A percentile compares a stretch with the other conserved stretches of the same genome.
Evolutionary conservation across 2,329 filamentous ascomycete genomes (phyloP).

Genomic region (Botrytis porri): DNA sequence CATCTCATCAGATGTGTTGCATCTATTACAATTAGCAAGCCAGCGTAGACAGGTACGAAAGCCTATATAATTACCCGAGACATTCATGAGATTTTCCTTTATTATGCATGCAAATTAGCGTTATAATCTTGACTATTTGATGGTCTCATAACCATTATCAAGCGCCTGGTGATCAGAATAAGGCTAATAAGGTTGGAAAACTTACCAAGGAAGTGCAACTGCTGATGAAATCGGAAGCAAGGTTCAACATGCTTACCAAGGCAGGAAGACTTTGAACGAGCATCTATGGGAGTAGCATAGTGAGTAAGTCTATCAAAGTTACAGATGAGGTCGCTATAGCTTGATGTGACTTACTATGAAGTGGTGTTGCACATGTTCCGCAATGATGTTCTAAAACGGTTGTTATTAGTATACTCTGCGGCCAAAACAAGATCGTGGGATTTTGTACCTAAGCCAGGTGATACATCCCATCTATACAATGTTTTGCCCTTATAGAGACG

Average conservation of each 20-base stretch:
- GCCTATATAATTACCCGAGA: constrained; percentile 29
- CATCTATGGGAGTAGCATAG: constrained; percentile 25
- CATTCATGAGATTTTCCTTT: constrained; percentile 37
- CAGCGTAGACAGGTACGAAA: not conserved
- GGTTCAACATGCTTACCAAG: constrained; percentile 39
- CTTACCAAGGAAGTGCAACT: constrained; percentile 38
- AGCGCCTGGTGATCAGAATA: not conserved
- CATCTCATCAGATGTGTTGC: constrained; percentile 36
- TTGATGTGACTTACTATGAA: constrained; percentile 31
- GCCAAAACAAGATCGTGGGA: not conserved
- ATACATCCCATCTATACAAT: constrained; percentile 36
- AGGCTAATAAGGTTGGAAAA: not conserved
- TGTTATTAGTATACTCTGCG: constrained; percentile 27
- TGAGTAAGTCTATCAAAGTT: not conserved
- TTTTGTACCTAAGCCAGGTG: constrained; percentile 36
- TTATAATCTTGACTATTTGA: not conserved
- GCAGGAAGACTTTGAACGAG: constrained; percentile 35
- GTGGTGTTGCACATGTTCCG: constrained; percentile 34
- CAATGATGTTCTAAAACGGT: constrained; percentile 37
- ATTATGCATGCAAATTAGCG: not conserved
- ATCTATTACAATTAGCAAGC: constrained; percentile 29
- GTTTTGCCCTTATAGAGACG: constrained; percentile 35
- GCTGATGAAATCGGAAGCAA: constrained; percentile 38
- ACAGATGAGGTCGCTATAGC: not conserved
- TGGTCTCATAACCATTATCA: not conserved